A percentile compares a stretch with the other conserved stretches of the same genome.
Evolutionary conservation across 805 yeast species (phyloP).

Genomic region (Candida awuae): DNA sequence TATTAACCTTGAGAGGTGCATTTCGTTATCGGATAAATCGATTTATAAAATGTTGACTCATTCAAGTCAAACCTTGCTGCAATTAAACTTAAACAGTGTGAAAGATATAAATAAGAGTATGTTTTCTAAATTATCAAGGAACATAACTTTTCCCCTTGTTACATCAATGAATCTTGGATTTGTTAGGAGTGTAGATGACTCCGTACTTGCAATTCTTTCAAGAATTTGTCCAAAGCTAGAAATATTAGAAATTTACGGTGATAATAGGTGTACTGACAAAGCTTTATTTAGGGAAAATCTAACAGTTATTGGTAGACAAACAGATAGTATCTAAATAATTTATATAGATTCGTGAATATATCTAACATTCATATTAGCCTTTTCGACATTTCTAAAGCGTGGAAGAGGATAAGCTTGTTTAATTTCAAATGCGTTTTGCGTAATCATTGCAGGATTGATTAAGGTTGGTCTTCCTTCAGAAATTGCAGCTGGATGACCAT

Average conservation of each 20-base stretch:
- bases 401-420: slow-evolving; percentile 36
- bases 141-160: slow-evolving; percentile 45
- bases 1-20: slow-evolving; percentile 59
- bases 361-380: slow-evolving; percentile 41
- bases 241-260: slow-evolving; percentile 74
- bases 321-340: slow-evolving; percentile 41
- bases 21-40: slow-evolving; percentile 54
- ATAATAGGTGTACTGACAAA: slow-evolving; percentile 54
- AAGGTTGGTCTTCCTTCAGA: slow-evolving; percentile 35
- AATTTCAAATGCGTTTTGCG: background rate
- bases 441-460: slow-evolving; percentile 29
- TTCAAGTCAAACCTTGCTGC: slow-evolving; percentile 56
- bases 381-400: slow-evolving; percentile 55
- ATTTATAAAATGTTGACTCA: slow-evolving; percentile 54
- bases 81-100: slow-evolving; percentile 69
- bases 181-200: slow-evolving; percentile 68
- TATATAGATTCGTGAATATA: slow-evolving; percentile 28
- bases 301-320: slow-evolving; percentile 66
- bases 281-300: slow-evolving; percentile 48
- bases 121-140: slow-evolving; percentile 39
- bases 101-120: slow-evolving; percentile 44
- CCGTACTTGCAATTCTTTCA: slow-evolving; percentile 48
- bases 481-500: slow-evolving; percentile 32
- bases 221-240: slow-evolving; percentile 53
- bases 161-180: slow-evolving; percentile 73